phyloP scores from a whole-genome alignment of 2,329 filamentous ascomycete species.

The Sporothrix variecibatus region DNA sequence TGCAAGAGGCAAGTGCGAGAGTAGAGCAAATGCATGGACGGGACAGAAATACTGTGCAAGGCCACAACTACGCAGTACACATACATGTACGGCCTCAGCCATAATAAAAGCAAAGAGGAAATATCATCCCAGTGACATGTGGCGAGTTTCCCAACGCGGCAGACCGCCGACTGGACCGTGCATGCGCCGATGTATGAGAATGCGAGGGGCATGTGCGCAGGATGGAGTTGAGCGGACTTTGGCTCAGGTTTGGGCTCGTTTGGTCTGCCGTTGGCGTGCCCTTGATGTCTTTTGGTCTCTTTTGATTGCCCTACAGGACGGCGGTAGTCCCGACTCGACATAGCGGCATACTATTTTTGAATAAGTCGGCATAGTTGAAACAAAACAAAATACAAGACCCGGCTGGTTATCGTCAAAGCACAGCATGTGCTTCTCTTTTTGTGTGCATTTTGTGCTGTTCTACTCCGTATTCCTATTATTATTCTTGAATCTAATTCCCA shows the following conservation, averaged over 20 bases:
- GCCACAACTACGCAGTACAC: neutral
- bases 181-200: neutral
- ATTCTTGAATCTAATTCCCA: neutral
- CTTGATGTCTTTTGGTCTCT: too few species aligned
- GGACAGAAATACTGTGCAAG: neutral
- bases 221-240: neutral
- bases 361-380: neutral
- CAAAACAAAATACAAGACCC: conserved; percentile 5
- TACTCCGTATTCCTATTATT: neutral
- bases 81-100: neutral
- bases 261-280: neutral
- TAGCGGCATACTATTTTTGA: conserved; percentile 1
- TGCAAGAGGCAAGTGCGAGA: neutral
- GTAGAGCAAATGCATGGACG: neutral
- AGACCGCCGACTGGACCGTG: neutral
- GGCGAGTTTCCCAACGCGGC: neutral
- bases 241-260: neutral
- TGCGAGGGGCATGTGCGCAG: conserved; percentile 10
- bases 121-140: neutral
- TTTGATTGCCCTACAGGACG: neutral
- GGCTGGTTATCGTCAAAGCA: neutral
- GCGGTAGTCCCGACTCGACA: neutral
- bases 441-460: neutral
- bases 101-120: neutral
- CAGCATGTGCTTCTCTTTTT: neutral